Conservation (phyloP, 805 yeast species). For the Nadsonia fulvescens region DNA sequence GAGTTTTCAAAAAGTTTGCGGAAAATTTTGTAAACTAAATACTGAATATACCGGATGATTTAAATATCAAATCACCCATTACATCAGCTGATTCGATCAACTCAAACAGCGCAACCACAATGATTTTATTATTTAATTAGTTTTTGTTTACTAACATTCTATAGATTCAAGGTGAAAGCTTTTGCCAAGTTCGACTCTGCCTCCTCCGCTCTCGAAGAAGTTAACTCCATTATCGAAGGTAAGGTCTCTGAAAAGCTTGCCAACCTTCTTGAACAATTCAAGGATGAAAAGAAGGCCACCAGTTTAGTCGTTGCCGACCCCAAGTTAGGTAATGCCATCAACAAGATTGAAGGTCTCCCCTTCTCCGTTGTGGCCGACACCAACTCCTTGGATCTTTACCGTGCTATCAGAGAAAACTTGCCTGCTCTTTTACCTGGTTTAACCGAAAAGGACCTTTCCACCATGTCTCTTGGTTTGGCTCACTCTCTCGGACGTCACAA, state of each 20-base stretch:
- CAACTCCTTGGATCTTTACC: constrained; percentile 80
- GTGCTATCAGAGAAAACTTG: constrained; percentile 86
- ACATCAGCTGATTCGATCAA: too few relatives aligned
- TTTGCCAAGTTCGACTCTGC: constrained; percentile 91
- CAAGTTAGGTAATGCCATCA: constrained; percentile 88
- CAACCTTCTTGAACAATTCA: constrained; percentile 32
- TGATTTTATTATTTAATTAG: neutral
- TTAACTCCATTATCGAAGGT: constrained; percentile 82
- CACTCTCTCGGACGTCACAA: constrained; percentile 98
- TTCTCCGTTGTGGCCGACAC: constrained; percentile 86
- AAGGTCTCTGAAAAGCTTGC: constrained; percentile 75
- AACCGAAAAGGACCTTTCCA: constrained; percentile 63
- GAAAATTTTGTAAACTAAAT: too few relatives aligned
- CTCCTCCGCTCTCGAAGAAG: constrained; percentile 90
- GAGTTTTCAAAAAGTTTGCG: too few relatives aligned
- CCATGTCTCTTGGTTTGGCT: constrained; percentile 96
- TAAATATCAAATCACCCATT: too few relatives aligned
- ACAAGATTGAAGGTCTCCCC: constrained; percentile 71
- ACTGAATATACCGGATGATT: too few relatives aligned
- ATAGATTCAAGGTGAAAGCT: constrained; percentile 69
- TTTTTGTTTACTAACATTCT: neutral
- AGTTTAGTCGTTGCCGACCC: constrained; percentile 86
- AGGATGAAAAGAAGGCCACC: constrained; percentile 45
- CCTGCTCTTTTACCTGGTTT: constrained; percentile 92
- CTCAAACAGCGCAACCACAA: too few relatives aligned